phyloP scores from a whole-genome alignment of 2,329 filamentous ascomycete species.

The Xylaria sp. region DNA sequence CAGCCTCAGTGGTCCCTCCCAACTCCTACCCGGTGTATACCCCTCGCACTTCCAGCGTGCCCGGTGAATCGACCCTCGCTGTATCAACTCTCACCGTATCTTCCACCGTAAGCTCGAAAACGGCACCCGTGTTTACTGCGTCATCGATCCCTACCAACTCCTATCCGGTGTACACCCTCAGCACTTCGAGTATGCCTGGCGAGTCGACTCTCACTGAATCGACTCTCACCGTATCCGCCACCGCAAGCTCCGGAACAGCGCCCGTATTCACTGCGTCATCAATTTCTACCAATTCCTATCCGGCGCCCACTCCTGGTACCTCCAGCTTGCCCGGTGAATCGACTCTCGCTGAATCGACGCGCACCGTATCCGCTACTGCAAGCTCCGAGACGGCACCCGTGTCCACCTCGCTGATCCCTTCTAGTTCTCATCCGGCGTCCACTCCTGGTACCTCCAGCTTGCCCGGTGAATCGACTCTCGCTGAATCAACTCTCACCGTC shows the following conservation, averaged over 20 bases:
- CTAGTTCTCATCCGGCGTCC: no score
- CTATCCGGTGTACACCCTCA: no score
- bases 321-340: not conserved
- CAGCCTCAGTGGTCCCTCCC: not conserved
- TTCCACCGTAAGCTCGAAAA: no score
- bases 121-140: no score
- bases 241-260: not conserved
- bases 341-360: not conserved
- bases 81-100: not conserved
- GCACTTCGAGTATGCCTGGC: not conserved
- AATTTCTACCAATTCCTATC: not conserved
- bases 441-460: not conserved
- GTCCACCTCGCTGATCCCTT: no score
- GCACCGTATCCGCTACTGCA: no score
- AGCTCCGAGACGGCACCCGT: no score
- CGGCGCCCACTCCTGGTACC: conserved; percentile 4
- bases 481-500: not conserved
- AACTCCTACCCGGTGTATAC: not conserved
- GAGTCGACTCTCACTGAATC: not conserved
- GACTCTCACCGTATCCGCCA: not conserved
- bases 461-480: not conserved
- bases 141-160: no score
- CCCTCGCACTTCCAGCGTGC: not conserved
- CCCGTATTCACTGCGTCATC: not conserved
- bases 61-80: conserved; percentile 1